Evolutionary conservation across 306 rosid species (phyloP), one percentile per base, ranked within the genome.

Genomic region (Leucaena leucocephala): DNA sequence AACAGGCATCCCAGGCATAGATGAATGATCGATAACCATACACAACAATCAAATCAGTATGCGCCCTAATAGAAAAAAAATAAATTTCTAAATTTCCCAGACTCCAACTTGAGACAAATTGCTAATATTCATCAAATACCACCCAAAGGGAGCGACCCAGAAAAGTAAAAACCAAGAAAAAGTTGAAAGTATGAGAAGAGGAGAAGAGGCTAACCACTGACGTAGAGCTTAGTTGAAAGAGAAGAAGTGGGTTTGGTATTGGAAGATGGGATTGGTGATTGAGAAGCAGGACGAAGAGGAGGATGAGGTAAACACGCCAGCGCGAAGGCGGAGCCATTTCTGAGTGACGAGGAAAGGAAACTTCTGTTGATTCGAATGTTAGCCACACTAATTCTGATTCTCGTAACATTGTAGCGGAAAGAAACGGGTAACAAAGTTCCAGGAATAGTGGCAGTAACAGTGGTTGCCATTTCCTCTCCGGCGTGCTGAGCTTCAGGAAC

Each of bases 141-240:
- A 43, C 61, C 74, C 50, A 72, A 73, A 8, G 22, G 58, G 9
- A 11, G 4, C 42, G 16, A 55, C 81, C 81, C 44, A 80, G 22
- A 6, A 22, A 77, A 45, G 4, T 39, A 11, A 55, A 52, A 74
- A 13, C 52, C 8, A 35, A 1, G 38, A 77, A 34, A 42, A 75
- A 71, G 80, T 33, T n/a, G 6, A 70, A 71, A 71, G 4, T 3
- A 39, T 3, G 3, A n/a, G 52, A 49, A 67, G 66, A 62, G 82
- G 15, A 16, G 40, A 81, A 76, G 77, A 75, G 66, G 50, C 90
- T 85, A 15, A 94, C 97, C 97, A 79, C 97, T 92, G 81, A 94
- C 86, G 77, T 89, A 92, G 71, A 94, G 97, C 87, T 70, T 92
- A 63, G 90, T 84, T 69, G 91, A 84, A 71, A 88, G 72, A 52